Base-by-base conservation (phyloP, 805 yeast species). In the Nakazawaea sp. region DNA sequence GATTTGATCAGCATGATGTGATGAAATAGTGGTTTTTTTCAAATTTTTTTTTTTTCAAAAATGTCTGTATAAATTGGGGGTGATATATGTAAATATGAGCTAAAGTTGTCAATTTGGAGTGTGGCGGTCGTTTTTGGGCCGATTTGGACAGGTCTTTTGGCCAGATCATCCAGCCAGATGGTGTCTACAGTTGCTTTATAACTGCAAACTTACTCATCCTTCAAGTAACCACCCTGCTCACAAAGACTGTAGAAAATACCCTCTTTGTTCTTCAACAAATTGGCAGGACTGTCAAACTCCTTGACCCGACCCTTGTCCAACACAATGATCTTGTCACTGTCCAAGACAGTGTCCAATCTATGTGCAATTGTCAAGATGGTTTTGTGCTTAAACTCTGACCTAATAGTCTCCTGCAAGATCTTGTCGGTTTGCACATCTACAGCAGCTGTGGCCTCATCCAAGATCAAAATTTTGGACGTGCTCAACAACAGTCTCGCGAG, bases 361-460 rank as follows among this genome's bases (percentile, higher is more conserved):
- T 84, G 95, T 1, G 95, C 95, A 62, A 84, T 84, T 1, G 94
- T 84, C 47, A 84, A 63, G 48, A 84, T 84, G 0, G 94, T 84
- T 56, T 88, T 70, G 37, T 81, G 81, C 45, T 75, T 73, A 52
- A 84, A 84, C 29, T 83, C 87, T 1, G 68, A 60, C 58, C 92
- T 70, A 35, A 84, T 84, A 2, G 95, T 84, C 43, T 80, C 75
- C 61, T 84, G 94, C 36, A 84, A 68, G 38, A 83, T 71, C 43
- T 75, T 63, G 58, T 84, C 95, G 2, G 95, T 84, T 52, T 82
- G 86, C 26, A 83, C 89, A 59, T 84, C 95, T 35, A 84, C 92
- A 5, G 90, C 88, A 4, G 95, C 92, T 2, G 95, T 84, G 10
- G 94, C 94, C 59, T 84, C 95, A 58, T 84, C 95, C 50, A 84